Evolutionary conservation across 495 filamentous ascomycete species (phyloP).

Genomic region (Annulohypoxylon maeteangense): DNA sequence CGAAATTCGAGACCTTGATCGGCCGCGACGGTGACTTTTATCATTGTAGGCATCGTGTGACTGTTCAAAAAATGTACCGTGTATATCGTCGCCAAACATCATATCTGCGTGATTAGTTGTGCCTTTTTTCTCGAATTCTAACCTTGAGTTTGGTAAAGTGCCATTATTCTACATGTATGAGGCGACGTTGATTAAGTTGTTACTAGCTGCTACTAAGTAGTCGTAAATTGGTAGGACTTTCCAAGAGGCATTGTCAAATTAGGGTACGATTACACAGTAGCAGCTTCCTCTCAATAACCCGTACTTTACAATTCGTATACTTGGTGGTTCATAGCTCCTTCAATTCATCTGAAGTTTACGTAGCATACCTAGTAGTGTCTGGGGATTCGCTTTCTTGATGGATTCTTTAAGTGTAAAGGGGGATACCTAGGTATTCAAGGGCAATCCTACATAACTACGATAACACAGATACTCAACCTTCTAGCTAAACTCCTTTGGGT

Average conservation of each 20-base stretch:
- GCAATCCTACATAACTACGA: no score
- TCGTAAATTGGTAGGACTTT: background rate
- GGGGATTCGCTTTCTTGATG: background rate
- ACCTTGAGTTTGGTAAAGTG: background rate
- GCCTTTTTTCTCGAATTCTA: background rate
- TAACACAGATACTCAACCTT: no score
- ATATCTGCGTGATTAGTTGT: background rate
- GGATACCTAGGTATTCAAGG: background rate
- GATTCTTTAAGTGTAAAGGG: background rate
- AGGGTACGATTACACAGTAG: background rate
- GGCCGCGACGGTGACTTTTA: conserved; percentile 20
- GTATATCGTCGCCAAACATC: conserved; percentile 8
- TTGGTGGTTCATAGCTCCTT: background rate
- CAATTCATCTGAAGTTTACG: background rate
- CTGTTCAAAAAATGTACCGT: background rate
- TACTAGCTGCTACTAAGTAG: no score
- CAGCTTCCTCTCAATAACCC: conserved; percentile 1
- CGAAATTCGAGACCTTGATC: conserved; percentile 14
- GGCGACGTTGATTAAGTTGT: background rate
- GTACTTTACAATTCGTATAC: background rate
- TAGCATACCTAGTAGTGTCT: background rate
- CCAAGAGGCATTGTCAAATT: background rate
- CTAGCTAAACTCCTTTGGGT: no score
- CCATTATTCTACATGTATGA: background rate
- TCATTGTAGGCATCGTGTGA: background rate